Conservation (phyloP, 106 monocot genomes). For the Allium sativum region DNA sequence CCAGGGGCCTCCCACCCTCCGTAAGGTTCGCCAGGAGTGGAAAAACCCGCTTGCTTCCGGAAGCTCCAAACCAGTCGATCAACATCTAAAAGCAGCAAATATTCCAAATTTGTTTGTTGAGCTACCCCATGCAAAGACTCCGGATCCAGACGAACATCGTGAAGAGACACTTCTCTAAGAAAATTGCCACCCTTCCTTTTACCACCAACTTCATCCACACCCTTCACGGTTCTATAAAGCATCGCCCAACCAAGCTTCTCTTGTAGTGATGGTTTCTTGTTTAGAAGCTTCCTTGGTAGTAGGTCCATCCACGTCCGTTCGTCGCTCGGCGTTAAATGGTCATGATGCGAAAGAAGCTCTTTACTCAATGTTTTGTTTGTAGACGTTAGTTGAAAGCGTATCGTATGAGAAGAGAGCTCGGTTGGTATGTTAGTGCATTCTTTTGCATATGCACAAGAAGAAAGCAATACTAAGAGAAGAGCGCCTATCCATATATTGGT, state of each 20-base stretch:
- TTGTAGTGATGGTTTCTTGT: background rate
- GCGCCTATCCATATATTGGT: too few species aligned
- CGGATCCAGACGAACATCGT: conserved; percentile 70
- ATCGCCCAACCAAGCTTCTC: conserved; percentile 58
- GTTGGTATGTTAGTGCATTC: conserved; percentile 69
- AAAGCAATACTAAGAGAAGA: background rate
- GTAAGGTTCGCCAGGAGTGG: conserved; percentile 49
- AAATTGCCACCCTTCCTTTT: conserved; percentile 19
- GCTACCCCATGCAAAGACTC: conserved; percentile 53
- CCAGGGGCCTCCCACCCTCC: conserved; percentile 79
- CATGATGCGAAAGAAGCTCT: conserved; percentile 3
- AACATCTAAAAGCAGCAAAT: conserved; percentile 65
- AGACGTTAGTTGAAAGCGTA: conserved; percentile 23
- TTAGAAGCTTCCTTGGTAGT: conserved; percentile 39
- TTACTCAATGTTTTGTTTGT: conserved; percentile 21
- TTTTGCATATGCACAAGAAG: conserved; percentile 14
- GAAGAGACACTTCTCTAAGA: conserved; percentile 57
- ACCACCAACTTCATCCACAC: conserved; percentile 5
- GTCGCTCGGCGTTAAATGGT: conserved; percentile 45
- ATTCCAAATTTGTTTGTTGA: conserved; percentile 84
- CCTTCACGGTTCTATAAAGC: conserved; percentile 45
- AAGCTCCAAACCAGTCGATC: conserved; percentile 83
- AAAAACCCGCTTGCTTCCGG: conserved; percentile 57
- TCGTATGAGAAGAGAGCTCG: conserved; percentile 51
- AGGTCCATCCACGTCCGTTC: conserved; percentile 68